A percentile compares a stretch with the other conserved stretches of the same genome.
Evolutionary conservation across 2,329 filamentous ascomycete species (phyloP).

Genomic region (Hypomyces rosellus): DNA sequence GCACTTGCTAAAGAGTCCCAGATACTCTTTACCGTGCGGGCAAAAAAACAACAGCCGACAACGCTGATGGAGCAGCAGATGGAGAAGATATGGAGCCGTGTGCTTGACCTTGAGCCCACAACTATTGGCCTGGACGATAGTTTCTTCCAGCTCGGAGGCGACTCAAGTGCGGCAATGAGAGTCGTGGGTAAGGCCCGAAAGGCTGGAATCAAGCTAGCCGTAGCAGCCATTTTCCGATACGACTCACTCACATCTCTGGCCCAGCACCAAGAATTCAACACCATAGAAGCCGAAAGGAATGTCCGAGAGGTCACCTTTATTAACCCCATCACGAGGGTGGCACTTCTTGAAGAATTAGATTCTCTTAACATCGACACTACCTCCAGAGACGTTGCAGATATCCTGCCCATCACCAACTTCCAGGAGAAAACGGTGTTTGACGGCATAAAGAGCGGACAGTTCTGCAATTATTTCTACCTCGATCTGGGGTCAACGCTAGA

Average conservation of each 20-base stretch:
- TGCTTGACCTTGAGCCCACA: constrained; percentile 13
- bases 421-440: constrained; percentile 10
- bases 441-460: constrained; percentile 9
- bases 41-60: neutral
- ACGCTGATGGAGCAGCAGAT: neutral
- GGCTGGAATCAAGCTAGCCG: constrained; percentile 1
- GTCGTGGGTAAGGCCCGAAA: constrained; percentile 22
- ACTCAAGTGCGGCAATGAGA: constrained; percentile 43
- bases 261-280: neutral
- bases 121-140: constrained; percentile 35
- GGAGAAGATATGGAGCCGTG: neutral
- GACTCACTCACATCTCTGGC: neutral
- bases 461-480: constrained; percentile 19
- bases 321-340: constrained; percentile 4
- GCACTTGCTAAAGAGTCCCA: constrained; percentile 6
- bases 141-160: constrained; percentile 43
- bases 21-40: neutral
- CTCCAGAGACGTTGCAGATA: constrained; percentile 12
- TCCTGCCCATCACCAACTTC: constrained; percentile 15
- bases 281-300: no score
- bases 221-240: constrained; percentile 8
- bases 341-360: constrained; percentile 7
- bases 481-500: constrained; percentile 16
- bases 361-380: constrained; percentile 1
- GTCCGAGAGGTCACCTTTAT: constrained; percentile 5